Evolutionary conservation across 169 alveolate species (phyloP), one percentile per base, ranked within the genome.

Genomic region (Eimeria brunetti): DNA sequence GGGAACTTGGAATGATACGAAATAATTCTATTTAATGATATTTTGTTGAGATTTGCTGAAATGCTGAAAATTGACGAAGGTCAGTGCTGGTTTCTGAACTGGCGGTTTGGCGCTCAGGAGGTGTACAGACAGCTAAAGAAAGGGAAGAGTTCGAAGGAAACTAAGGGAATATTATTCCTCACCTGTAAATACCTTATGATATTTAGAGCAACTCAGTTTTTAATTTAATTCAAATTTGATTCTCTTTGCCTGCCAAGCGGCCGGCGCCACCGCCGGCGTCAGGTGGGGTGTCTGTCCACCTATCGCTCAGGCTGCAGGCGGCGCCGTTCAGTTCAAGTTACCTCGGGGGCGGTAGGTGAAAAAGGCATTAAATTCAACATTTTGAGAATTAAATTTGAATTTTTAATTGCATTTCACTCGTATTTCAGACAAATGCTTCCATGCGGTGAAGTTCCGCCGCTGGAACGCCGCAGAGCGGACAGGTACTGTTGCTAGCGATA

Each of bases 231-330:
- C 81, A 36, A 71, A 12, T 3, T 71, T 71, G 53, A 38, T 11
- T 12, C 33, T 5, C 53, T 12, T 33, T 24, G 33, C 11, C 81
- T 53, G 81, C 53, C 38, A 33, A 30, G 33, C 81, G 6, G 30
- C 51, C 53, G 30, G 81, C 81, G 3, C 38, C 53, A 71, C 81
- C 53, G 81, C 30, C 81, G 81, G 81, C 38, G 81, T 71, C 81
- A 71, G 81, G 81, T 38, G 81, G 81, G 81, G 81, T 71, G 81
- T 18, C 81, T 71, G 81, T 38, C 51, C n/a, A 36, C 81, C 81
- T 71, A 71, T 71, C 81, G 81, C 81, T 71, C 81, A 71, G 81
- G 81, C 51, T 20, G 51, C 33, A 71, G 53, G 81, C 81, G 9
- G 53, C 81, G 81, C 53, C 20, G 81, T 36, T 36, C 30, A 71